These are phyloP conservation scores for Colletotrichum sp. DNA, from an alignment of 2,329 filamentous ascomycete genomes.

Conservation along the genomic window DNA sequence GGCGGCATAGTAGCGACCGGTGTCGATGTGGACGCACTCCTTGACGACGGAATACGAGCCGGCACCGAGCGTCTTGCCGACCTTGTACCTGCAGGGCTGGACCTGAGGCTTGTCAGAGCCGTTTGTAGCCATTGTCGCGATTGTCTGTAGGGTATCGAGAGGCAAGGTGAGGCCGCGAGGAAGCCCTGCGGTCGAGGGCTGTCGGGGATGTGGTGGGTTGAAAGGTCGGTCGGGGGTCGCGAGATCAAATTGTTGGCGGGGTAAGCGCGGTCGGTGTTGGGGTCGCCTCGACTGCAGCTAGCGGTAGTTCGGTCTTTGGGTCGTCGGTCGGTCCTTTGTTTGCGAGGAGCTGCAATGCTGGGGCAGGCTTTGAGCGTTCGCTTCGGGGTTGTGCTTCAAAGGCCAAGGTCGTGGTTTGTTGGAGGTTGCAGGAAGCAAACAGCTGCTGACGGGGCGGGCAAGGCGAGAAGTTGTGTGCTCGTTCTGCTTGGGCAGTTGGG, in stretches of 20 bases:
- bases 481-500: background rate
- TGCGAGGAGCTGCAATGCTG: background rate
- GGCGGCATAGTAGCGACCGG: constrained; percentile 95
- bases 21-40: constrained; percentile 98
- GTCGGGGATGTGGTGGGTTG: background rate
- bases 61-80: constrained; percentile 94
- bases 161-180: background rate
- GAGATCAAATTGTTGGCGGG: constrained; percentile 9
- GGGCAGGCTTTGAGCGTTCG: background rate
- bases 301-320: background rate
- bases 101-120: constrained; percentile 61
- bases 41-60: constrained; percentile 99
- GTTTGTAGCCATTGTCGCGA: constrained; percentile 18
- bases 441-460: background rate
- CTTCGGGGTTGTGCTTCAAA: background rate
- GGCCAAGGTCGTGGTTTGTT: background rate
- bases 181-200: constrained; percentile 5
- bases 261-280: constrained; percentile 5
- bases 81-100: constrained; percentile 97
- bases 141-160: background rate
- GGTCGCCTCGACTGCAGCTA: background rate
- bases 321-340: background rate
- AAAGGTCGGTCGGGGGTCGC: background rate
- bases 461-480: background rate
- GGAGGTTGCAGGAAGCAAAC: background rate